A percentile compares a stretch with the other conserved stretches of the same genome.
Evolutionary conservation across 768 basidiomycete genomes (phyloP).

Genomic region (Mrakia hoshinonis): DNA sequence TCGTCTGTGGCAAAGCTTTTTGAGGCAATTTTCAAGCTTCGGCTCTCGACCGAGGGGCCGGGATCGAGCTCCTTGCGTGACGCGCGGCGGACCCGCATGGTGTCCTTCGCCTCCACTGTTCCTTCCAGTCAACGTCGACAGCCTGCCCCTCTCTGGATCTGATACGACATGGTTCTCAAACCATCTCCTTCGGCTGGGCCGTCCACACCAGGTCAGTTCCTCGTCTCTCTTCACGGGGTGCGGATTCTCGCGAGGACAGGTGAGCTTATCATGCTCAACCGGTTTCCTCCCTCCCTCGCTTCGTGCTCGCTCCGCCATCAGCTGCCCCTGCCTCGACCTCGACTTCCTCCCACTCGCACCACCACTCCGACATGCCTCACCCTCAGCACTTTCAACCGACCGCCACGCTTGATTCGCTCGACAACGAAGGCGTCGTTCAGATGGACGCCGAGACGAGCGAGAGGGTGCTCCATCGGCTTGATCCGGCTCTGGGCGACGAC

Average conservation of each 20-base stretch:
- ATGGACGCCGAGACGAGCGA: neutral
- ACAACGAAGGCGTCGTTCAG: slow-evolving; percentile 16
- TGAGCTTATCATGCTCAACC: neutral
- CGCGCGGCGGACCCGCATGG: neutral
- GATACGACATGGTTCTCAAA: neutral
- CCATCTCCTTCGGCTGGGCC: neutral
- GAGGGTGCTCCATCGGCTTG: slow-evolving; percentile 9
- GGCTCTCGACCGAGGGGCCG: too few species aligned
- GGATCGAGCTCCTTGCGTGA: too few species aligned
- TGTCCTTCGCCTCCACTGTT: neutral
- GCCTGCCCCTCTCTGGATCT: neutral
- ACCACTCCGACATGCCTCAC: neutral
- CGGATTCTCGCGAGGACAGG: neutral
- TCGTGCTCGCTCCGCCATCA: neutral
- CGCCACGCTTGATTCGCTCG: slow-evolving; percentile 22
- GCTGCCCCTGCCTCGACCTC: neutral
- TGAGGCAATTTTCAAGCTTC: too few species aligned
- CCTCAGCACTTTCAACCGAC: neutral
- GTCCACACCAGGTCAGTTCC: neutral
- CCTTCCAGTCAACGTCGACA: neutral
- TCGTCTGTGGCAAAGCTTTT: too few species aligned
- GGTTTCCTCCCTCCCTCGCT: neutral
- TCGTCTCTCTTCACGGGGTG: neutral
- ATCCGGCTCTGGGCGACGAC: neutral
- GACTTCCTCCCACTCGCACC: neutral